Evolutionary conservation across 2,329 filamentous ascomycete genomes (phyloP).

Genomic region (Aspergillus flavus): DNA sequence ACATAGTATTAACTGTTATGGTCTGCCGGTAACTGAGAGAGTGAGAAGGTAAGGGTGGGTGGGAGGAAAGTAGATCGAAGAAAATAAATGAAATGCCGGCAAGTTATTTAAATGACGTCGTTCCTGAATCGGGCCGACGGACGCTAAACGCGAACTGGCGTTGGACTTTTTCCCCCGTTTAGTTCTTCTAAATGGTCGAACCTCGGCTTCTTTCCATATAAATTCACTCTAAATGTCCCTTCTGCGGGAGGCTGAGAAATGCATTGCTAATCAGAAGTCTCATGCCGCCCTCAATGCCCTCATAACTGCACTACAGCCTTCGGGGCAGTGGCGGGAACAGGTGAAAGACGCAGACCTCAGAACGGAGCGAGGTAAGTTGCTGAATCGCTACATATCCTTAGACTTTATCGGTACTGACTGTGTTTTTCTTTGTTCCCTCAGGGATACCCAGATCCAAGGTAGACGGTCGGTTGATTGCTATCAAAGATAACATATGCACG

Average conservation of each 20-base stretch:
- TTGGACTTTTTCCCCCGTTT: neutral
- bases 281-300: conserved; percentile 43
- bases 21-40: neutral
- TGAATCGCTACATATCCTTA: neutral
- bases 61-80: neutral
- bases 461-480: conserved; percentile 56
- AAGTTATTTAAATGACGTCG: conserved; percentile 22
- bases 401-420: conserved; percentile 8
- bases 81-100: conserved; percentile 14
- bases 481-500: conserved; percentile 80
- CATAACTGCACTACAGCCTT: conserved; percentile 40
- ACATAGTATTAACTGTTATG: conserved; percentile 25
- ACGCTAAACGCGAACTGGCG: conserved; percentile 10
- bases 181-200: neutral
- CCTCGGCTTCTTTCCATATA: neutral
- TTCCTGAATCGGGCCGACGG: conserved; percentile 24
- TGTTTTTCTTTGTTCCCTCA: conserved; percentile 16
- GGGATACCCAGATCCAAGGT: conserved; percentile 39
- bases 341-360: conserved; percentile 42
- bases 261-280: conserved; percentile 43
- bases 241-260: conserved; percentile 48
- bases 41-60: neutral
- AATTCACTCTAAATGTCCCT: conserved; percentile 44
- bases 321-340: conserved; percentile 38
- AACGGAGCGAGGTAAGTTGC: conserved; percentile 34